Base-by-base conservation (phyloP, 495 filamentous ascomycete species). In the Trichocladium antarcticum region DNA sequence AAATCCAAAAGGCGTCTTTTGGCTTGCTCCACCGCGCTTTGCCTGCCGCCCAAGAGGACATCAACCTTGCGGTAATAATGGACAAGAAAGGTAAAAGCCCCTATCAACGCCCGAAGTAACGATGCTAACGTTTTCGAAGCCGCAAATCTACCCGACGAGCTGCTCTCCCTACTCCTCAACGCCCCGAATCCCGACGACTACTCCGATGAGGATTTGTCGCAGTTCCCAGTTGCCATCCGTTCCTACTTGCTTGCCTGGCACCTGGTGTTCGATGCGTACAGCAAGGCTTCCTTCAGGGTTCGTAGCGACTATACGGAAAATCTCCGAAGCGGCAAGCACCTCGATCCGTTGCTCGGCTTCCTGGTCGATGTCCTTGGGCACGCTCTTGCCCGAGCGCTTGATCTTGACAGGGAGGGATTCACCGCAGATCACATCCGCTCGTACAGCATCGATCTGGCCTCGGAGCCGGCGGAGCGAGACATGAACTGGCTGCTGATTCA, bases 201-300 rank as follows among this genome's bases (percentile, higher is more conserved):
- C 39, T 51, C 67, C 1, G 71, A 72, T 11, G 71, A 74, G 28
- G 50, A 63, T 1, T 61, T 74, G n/a, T 68, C 46, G 46, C 61
- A 50, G 65, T 93, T 66, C 68, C 81, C 59, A 45, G 68, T 51
- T 43, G 75, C 55, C 1, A 56, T 80, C 36, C 74, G 85, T 40
- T 80, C 81, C 5, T 99, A 95, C 60, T 74, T 97, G n/a, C 68
- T 95, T 22, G 84, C 88, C 35, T 97, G 92, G 92, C 78, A 87
- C 48, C 68, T 97, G 12, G 77, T 95, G 3, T 96, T 94, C 59
- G 88, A 92, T 56, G 84, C 89, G 50, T 92, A 92, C 60, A 69
- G 74, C 41, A 80, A 82, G 37, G 79, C 89, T 6, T 88, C 89
- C 5, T 80, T 82, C 60, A 82, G 85, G 57, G 80, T 95, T 9